Evolutionary conservation across 2,329 filamentous ascomycete species (phyloP), one percentile per base, ranked within the genome.

Genomic region (Xylariaceae sp.): DNA sequence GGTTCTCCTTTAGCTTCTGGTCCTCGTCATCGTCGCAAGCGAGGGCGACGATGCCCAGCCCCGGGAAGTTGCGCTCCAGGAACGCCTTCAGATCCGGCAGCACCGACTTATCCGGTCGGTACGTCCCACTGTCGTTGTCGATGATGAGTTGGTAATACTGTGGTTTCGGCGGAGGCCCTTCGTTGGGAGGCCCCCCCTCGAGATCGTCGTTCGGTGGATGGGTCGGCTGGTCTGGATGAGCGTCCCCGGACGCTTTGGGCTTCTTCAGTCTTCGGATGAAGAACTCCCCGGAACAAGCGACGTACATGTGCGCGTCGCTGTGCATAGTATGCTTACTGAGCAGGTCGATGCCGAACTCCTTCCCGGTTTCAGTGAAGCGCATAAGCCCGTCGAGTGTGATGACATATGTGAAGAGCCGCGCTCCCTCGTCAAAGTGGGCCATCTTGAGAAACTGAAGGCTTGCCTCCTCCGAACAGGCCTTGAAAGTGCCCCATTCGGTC

Each of bases 251-350:
- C 6, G 62, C 59, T 18, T 69, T 61, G 0, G 72, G 68, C 11
- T 70, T 68, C 36, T 72, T 62, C 17, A 86, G 70, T 3, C 84
- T 76, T 11, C 88, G 78, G 46, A 97, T 74, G 60, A 96, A 92
- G 62, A 97, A 97, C 58, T 97, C 90, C 29, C 90, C 90, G 1
- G 85, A 88, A 59, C 82, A 96, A 15, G 89, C 90, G 48, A 96
- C 87, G 60, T 95, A 95, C 2, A 86, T 84, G 24, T 81, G 85
- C 2, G 95, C 89, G 60, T 96, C 83, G 49, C 86, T 90, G 66
- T 97, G 90, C 88, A 97, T 95, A 28, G 88, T 94, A 62, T 97
- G 90, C 61, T 97, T 97, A 61, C 83, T 88, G 54, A 97, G 66
- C 61, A 96, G 70, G 64, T 96, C 90, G 54, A 97, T 88, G 36